Percentiles rank a stretch among this genome's conserved stretches.
Evolutionary conservation across 805 yeast genomes (phyloP).

Genomic region (Yarrowia sp.): DNA sequence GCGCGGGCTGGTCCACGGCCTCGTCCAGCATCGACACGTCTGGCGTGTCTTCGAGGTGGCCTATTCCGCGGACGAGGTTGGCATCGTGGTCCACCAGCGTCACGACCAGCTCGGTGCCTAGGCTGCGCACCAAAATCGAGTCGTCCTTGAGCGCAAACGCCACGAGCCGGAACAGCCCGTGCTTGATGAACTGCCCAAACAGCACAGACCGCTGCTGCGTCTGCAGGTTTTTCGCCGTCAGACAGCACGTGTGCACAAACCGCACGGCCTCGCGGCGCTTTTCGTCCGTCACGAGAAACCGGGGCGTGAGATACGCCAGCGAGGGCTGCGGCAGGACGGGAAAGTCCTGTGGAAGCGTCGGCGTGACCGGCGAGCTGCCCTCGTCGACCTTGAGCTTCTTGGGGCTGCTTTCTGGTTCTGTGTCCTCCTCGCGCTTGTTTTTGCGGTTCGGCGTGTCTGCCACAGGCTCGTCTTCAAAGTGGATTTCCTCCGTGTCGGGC

Average conservation of each 20-base stretch:
- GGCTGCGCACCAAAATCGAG: constrained; percentile 50
- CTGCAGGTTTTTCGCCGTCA: constrained; percentile 67
- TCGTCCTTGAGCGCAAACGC: constrained; percentile 65
- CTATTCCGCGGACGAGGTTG: constrained; percentile 45
- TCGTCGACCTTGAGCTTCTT: constrained; percentile 15
- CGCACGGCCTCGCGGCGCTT: constrained; percentile 67
- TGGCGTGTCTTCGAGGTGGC: neutral
- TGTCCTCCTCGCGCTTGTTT: constrained; percentile 2
- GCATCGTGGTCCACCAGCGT: constrained; percentile 84
- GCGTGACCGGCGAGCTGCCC: neutral
- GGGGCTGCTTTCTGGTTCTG: neutral
- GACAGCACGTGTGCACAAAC: constrained; percentile 74
- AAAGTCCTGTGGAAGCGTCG: neutral
- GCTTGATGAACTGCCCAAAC: constrained; percentile 58
- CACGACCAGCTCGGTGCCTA: constrained; percentile 78
- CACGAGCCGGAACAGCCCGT: constrained; percentile 68
- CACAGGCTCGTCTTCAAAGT: constrained; percentile 3
- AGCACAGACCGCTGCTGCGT: constrained; percentile 61
- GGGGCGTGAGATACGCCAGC: neutral
- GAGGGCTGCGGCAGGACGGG: neutral
- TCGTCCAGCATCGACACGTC: constrained; percentile 18
- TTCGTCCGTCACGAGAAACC: neutral
- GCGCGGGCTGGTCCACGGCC: constrained; percentile 19
- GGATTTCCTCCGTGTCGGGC: constrained; percentile 4
- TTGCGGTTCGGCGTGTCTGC: neutral